phyloP scores from a whole-genome alignment of 495 filamentous ascomycete species.

The Penicillium mononematosum region DNA sequence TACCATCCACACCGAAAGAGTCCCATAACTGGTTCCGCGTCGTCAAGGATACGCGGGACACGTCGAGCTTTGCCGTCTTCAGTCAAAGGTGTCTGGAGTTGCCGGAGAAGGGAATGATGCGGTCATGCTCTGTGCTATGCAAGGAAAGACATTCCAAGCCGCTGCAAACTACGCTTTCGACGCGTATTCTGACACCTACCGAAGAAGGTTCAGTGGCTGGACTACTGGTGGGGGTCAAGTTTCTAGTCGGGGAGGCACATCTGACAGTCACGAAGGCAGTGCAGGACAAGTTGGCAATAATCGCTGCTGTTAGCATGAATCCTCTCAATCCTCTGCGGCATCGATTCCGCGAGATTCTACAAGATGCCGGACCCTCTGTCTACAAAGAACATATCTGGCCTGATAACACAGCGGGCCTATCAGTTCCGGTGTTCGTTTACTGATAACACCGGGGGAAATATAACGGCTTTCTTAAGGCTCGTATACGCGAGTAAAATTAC shows the following conservation, averaged over 20 bases:
- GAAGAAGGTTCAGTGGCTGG: background rate
- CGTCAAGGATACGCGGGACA: too few species aligned
- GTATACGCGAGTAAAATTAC: too few species aligned
- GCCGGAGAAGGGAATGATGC: too few species aligned
- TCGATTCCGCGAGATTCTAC: background rate
- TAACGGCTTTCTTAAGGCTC: too few species aligned
- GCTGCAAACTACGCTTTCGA: too few species aligned
- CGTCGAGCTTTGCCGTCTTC: too few species aligned
- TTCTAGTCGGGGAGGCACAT: background rate
- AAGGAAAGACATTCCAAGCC: too few species aligned
- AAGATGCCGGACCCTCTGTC: background rate
- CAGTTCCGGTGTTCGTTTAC: background rate
- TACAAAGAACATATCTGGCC: background rate
- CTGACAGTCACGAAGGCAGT: background rate
- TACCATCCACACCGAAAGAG: too few species aligned
- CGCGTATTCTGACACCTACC: background rate
- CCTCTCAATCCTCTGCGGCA: background rate
- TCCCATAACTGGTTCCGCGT: too few species aligned
- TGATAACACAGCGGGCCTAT: background rate
- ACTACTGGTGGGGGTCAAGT: background rate
- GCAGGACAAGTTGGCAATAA: background rate
- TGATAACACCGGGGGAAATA: background rate
- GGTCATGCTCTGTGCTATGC: too few species aligned
- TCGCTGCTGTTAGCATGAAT: background rate
- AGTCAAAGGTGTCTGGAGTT: too few species aligned